Evolutionary conservation across 1,139 yeast species (phyloP).

Genomic region (Debaryomyces robertsiae): DNA sequence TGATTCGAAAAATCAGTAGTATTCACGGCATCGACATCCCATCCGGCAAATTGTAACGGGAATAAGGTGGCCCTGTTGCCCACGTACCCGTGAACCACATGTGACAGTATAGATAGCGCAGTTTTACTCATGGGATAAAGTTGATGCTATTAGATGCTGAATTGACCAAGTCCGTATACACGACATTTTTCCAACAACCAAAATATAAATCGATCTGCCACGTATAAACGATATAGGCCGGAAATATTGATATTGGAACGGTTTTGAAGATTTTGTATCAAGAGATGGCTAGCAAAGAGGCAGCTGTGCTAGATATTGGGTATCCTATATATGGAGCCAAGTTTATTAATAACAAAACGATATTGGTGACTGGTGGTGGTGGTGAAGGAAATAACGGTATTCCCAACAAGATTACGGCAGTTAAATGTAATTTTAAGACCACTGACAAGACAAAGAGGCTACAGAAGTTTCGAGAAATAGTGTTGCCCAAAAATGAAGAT

Average conservation of each 20-base stretch:
- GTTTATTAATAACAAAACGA: constrained; percentile 61
- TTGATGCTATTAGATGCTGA: not conserved
- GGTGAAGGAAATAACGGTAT: constrained; percentile 91
- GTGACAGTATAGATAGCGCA: constrained; percentile 62
- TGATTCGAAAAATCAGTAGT: constrained; percentile 83
- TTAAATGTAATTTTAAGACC: constrained; percentile 58
- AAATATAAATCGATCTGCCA: constrained; percentile 6
- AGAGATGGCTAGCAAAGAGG: constrained; percentile 41
- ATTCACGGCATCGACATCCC: constrained; percentile 84
- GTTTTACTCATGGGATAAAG: constrained; percentile 6
- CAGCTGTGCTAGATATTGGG: constrained; percentile 57
- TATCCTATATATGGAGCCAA: constrained; percentile 83
- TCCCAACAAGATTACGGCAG: constrained; percentile 80
- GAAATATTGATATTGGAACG: constrained; percentile 14
- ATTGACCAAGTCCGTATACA: constrained; percentile 4
- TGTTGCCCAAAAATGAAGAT: constrained; percentile 64
- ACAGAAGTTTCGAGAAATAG: constrained; percentile 64
- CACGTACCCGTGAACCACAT: constrained; percentile 85
- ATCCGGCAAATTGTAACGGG: constrained; percentile 74
- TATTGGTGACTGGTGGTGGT: constrained; percentile 90
- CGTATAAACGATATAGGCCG: constrained; percentile 2
- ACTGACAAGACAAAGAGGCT: constrained; percentile 52
- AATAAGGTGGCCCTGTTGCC: constrained; percentile 81
- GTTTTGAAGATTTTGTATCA: too few relatives aligned
- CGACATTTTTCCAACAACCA: constrained; percentile 5